Base-by-base conservation (phyloP, 805 yeast species). In the Yamadazyma sp. region DNA sequence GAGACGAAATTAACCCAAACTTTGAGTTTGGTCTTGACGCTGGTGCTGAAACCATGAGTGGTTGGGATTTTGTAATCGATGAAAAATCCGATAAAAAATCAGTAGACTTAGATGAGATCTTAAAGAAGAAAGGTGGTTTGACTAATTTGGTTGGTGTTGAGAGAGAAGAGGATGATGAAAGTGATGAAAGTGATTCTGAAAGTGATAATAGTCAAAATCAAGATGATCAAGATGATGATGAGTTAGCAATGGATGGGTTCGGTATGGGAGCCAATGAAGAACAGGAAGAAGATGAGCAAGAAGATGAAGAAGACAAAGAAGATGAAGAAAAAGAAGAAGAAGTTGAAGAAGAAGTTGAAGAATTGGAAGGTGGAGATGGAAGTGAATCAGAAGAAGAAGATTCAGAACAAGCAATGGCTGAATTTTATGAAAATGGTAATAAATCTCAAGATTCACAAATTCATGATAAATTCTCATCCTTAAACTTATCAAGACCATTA, bases 401-500 rank as follows among this genome's bases (percentile, higher is more conserved):
- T 56, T 70, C 91, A 1, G 83, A 80, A 6, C 95, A 87, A 56
- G 93, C 79, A n/a, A 78, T 86, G 40, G 86, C 88, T 1, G 72
- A 80, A 36, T 89, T 82, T 55, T 88, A 76, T 58, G 70, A 75
- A 24, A 75, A 70, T 24, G 72, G 71, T 20, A 50, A 61, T 4
- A 47, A 59, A 6, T 44, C 52, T 12, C 74, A 80, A n/a, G 67
- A 70, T 23, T 64, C 63, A 11, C 70, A 68, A 23, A 55, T 69
- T 0, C 86, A 82, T 54, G 65, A 69, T 26, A 75, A 82, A 6
- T 93, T 93, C 65, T 83, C 84, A 48, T 69, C 84, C 0, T 65
- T 93, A 36, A 80, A 84, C 30, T 70, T 93, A 18, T 88, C 98
- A 2, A 78, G 99, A 51, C 98, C 98, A 1, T 76, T 91, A 9